These are phyloP conservation scores for Perilla frutescens DNA, from an alignment of 257 asterid genomes.

Conservation along the genomic window DNA sequence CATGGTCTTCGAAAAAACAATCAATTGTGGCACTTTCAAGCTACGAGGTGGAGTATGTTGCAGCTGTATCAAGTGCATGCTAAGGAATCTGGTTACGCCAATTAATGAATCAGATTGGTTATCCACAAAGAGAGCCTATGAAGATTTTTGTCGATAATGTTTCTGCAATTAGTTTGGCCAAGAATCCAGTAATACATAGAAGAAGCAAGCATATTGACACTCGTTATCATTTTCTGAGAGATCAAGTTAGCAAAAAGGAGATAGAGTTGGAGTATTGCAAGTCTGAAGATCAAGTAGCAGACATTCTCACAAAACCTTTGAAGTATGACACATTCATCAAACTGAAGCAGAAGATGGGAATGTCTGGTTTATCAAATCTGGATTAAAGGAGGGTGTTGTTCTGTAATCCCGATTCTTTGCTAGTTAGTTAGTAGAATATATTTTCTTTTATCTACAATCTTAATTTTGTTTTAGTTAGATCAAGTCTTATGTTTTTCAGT, in stretches of 20 bases:
- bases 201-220: constrained; percentile 38
- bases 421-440: too few species aligned
- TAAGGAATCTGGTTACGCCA: constrained; percentile 30
- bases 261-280: constrained; percentile 31
- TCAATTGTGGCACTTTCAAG: constrained; percentile 31
- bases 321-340: background rate
- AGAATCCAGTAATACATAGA: constrained; percentile 31
- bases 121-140: background rate
- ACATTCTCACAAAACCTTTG: constrained; percentile 23
- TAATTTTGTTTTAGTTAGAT: too few species aligned
- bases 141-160: constrained; percentile 30
- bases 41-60: constrained; percentile 34
- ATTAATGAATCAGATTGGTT: constrained; percentile 10
- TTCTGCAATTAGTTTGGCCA: constrained; percentile 32
- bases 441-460: too few species aligned
- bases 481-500: too few species aligned
- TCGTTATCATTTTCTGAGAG: constrained; percentile 30
- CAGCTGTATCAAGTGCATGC: constrained; percentile 29
- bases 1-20: constrained; percentile 32
- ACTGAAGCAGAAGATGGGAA: background rate
- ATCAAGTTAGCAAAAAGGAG: constrained; percentile 18
- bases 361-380: background rate
- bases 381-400: background rate
- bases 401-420: too few species aligned
- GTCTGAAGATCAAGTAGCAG: constrained; percentile 14